Percentiles rank a stretch among this genome's conserved stretches.
These are phyloP conservation scores for Penicillium sp. DNA, from an alignment of 2,329 filamentous ascomycete species.

Conservation along the genomic window DNA sequence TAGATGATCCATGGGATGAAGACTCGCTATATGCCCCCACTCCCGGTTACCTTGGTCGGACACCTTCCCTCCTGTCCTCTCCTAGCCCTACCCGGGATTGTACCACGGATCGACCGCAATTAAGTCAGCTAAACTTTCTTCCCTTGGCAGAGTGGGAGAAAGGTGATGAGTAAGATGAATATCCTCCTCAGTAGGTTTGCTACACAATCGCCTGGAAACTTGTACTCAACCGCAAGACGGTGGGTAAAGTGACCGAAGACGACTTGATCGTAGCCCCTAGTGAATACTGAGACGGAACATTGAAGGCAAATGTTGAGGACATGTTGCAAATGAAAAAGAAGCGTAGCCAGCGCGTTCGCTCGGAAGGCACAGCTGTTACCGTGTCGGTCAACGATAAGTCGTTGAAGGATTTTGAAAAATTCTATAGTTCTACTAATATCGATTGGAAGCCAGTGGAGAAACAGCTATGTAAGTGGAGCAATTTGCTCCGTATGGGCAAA, in stretches of 20 bases:
- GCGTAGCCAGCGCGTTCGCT: conserved; percentile 16
- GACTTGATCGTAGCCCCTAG: conserved; percentile 28
- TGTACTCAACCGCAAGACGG: too few relatives aligned
- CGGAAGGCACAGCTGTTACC: conserved; percentile 22
- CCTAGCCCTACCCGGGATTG: conserved; percentile 17
- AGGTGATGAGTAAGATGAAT: not conserved
- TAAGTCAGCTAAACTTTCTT: not conserved
- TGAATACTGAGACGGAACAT: conserved; percentile 24
- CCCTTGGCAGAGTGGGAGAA: conserved; percentile 22
- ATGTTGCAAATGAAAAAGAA: conserved; percentile 24
- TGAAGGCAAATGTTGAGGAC: conserved; percentile 21
- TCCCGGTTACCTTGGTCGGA: conserved; percentile 15
- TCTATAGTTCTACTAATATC: conserved; percentile 18
- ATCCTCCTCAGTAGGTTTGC: too few relatives aligned
- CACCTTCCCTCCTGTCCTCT: conserved; percentile 13
- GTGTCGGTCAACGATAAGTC: conserved; percentile 4
- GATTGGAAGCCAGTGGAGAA: conserved; percentile 17
- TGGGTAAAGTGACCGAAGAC: conserved; percentile 29
- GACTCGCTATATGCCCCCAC: conserved; percentile 14
- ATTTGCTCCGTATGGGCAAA: not conserved
- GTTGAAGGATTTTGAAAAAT: conserved; percentile 16
- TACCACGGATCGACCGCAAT: conserved; percentile 9
- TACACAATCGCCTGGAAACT: too few relatives aligned
- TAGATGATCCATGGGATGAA: conserved; percentile 12
- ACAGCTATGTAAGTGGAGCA: conserved; percentile 24